Evolutionary conservation across 306 rosid species (phyloP), one percentile per base, ranked within the genome.

Genomic region (Acacia crassicarpa): DNA sequence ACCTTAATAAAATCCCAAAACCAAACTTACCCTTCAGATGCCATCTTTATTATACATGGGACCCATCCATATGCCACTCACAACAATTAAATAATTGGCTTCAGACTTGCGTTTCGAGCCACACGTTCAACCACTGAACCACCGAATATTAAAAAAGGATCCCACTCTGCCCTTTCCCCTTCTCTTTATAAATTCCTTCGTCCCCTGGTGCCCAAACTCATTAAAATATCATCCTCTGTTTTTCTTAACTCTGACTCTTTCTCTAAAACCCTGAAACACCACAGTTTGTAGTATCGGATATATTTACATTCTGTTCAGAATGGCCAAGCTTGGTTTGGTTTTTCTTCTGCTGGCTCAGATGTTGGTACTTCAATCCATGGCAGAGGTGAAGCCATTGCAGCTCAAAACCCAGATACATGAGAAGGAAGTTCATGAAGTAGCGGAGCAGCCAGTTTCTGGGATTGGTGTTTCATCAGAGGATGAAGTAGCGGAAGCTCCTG

Each of bases 401-500:
- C 68, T 78, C 43, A 72, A 81, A 63, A 67, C 80, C 58, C 63
- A 82, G 54, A 48, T 44, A 20, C 85, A 75, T 43, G 67, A 82
- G 8, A 66, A 68, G 4, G 23, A 63, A 2, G 79, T 46, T n/a
- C 53, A 69, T 45, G 54, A 54, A 70, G 58, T 62, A 49, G 88
- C 85, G 67, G 83, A 85, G 13, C 83, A 69, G 49, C 80, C 73
- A 41, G 82, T 85, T 53, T 74, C 91, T 59, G 78, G 70, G 38
- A 80, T 33, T 12, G 65, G 76, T 6, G 86, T 79, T 15, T 12
- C 76, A 62, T 67, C 91, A 63, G 88, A 77, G 54, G 46, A 84
- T 32, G 58, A 72, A 58, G 84, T 4, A 69, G 94, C 96, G 2
- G 92, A 89, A 77, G 91, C 94, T 67, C 98, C 97, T 9, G 69